Percentiles rank a stretch among this genome's conserved stretches.
Conservation (phyloP, 345 rosid genomes). For the Eucalyptus polybractea region DNA sequence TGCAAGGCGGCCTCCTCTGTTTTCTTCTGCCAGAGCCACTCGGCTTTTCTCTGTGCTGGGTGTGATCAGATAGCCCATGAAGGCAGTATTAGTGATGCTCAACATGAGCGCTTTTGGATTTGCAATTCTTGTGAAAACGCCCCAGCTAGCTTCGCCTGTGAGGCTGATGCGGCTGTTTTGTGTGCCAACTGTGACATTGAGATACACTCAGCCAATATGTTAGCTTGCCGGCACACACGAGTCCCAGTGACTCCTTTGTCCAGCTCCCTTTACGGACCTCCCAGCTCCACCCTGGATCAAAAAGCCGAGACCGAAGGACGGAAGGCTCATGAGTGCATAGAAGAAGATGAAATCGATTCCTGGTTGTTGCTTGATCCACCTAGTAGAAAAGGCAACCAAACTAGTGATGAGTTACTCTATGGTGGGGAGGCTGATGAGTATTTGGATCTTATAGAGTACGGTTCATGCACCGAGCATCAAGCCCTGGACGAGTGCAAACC, state of each 20-base stretch:
- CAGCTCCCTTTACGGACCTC: neutral
- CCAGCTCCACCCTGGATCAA: neutral
- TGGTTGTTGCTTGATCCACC: slow-evolving; percentile 16
- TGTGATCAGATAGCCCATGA: slow-evolving; percentile 10
- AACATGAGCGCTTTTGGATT: slow-evolving; percentile 14
- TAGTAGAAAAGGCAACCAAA: neutral
- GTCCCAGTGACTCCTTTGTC: neutral
- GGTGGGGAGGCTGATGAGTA: neutral
- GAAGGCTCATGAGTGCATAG: neutral
- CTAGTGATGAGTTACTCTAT: neutral
- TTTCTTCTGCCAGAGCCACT: slow-evolving; percentile 14
- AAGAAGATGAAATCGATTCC: slow-evolving; percentile 8
- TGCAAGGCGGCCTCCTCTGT: slow-evolving; percentile 11
- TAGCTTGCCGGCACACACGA: neutral
- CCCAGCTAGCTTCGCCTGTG: slow-evolving; percentile 14
- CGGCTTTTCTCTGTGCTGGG: slow-evolving; percentile 5
- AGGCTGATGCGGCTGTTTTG: slow-evolving; percentile 21
- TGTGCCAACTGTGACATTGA: slow-evolving; percentile 9
- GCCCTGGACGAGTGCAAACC: neutral
- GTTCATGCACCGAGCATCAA: neutral
- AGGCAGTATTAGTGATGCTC: neutral
- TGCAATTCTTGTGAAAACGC: slow-evolving; percentile 10
- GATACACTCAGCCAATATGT: slow-evolving; percentile 10
- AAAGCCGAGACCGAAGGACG: neutral
- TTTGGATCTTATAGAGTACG: neutral